Evolutionary conservation across 2,329 filamentous ascomycete species (phyloP), one percentile per base, ranked within the genome.

Genomic region (Ophiosphaerella herpotricha): DNA sequence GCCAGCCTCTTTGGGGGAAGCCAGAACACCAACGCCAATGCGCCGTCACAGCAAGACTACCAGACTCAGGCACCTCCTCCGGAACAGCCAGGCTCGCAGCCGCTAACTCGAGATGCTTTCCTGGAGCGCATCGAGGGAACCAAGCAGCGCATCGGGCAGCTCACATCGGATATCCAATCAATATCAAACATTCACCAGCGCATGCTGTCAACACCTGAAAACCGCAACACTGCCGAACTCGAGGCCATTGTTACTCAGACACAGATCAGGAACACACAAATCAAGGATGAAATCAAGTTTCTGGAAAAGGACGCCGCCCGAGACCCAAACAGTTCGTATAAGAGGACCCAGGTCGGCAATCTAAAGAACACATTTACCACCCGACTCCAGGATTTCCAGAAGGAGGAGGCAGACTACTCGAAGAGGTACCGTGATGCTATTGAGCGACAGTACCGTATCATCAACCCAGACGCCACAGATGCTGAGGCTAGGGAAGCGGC

Each of bases 381-480:
- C 55, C 85, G 89, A 70, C 79, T 92, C 56, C 81, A 86, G 68
- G 82, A 83, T 61, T 91, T 89, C 73, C 81, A 87, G 67, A 77
- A 82, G 60, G 86, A 90, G 68, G 90, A 94, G 78, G 78, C 82
- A 51, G 80, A 82, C 39, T 92, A 90, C 77, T 82, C 84, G 67
- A 80, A 84, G 68, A 80, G 85, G 57, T 91, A 91, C 73, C 83
- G 86, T 53, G 87, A 91, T 57, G 88, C 91, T 72, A 90, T 93
- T 68, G 84, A 85, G 50, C 82, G 90, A 64, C 90, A 94, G 74
- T 92, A 90, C 74, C 81, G 85, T 48, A 91, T 93, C 67, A 88
- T 91, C 60, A 90, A 91, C 70, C 89, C 89, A 43, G 86, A 91
- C 38, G 90, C 89, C n/a, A 82, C 82, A 41, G 88, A 91, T 52